These are phyloP conservation scores for Vigna trinervia DNA, from an alignment of 306 rosid genomes.

Conservation along the genomic window DNA sequence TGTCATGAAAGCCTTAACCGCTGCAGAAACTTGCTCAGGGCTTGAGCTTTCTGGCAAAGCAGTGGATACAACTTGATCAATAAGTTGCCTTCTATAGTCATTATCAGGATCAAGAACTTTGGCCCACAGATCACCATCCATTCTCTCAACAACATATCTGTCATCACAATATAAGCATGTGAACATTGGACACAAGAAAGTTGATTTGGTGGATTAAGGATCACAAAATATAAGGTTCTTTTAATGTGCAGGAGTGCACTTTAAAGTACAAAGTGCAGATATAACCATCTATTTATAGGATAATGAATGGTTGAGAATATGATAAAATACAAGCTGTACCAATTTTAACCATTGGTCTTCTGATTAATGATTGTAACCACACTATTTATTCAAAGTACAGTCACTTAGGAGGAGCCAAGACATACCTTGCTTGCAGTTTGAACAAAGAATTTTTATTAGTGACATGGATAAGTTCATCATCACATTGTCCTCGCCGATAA, in stretches of 20 bases:
- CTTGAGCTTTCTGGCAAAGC: slow-evolving; percentile 99
- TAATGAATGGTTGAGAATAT: not conserved
- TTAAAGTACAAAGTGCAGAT: not conserved
- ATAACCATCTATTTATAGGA: not conserved
- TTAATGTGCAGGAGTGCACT: not conserved
- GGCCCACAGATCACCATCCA: slow-evolving; percentile 96
- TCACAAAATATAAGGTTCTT: not conserved
- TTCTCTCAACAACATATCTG: slow-evolving; percentile 99
- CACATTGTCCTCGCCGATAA: slow-evolving; percentile 96
- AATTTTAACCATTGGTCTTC: not conserved
- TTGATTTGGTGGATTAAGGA: slow-evolving; percentile 21
- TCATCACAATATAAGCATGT: slow-evolving; percentile 43
- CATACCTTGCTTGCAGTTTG: slow-evolving; percentile 95
- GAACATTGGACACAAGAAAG: slow-evolving; percentile 35
- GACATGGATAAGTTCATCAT: slow-evolving; percentile 92
- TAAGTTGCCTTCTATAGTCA: slow-evolving; percentile 92
- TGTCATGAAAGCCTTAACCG: slow-evolving; percentile 99
- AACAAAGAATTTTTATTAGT: slow-evolving; percentile 94
- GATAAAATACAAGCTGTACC: not conserved
- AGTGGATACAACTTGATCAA: slow-evolving; percentile 98
- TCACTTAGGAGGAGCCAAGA: not conserved
- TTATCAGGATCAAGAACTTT: slow-evolving; percentile 91
- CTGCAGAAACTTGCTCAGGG: slow-evolving; percentile 99
- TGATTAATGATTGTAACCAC: not conserved
- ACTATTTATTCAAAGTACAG: not conserved